phyloP scores from a whole-genome alignment of 2,329 filamentous ascomycete genomes.

The Byssochlamys sp. region DNA sequence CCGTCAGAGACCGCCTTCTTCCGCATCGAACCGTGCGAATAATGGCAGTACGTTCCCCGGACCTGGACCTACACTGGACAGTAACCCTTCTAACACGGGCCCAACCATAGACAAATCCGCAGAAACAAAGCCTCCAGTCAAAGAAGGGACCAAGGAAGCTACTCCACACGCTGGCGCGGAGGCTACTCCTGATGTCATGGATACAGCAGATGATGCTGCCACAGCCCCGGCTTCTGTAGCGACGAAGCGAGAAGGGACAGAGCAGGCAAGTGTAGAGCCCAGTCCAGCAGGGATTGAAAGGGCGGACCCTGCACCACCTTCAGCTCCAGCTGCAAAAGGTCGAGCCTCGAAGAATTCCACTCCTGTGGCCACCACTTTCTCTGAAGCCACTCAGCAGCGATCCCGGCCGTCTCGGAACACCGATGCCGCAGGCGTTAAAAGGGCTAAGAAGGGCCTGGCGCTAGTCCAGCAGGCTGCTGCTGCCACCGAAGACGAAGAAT shows the following conservation, averaged over 20 bases:
- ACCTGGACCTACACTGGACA: constrained; percentile 20
- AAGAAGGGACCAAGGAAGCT: constrained; percentile 31
- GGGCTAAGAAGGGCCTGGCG: constrained; percentile 25
- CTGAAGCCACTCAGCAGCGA: constrained; percentile 23
- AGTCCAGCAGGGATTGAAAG: constrained; percentile 23
- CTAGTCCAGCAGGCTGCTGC: constrained; percentile 16
- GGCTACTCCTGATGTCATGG: constrained; percentile 10
- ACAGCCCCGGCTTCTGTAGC: constrained; percentile 11
- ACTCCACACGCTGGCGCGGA: constrained; percentile 27
- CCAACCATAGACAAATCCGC: constrained; percentile 22
- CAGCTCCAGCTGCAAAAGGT: constrained; percentile 17
- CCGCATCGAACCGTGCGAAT: constrained; percentile 49
- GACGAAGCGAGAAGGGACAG: constrained; percentile 28
- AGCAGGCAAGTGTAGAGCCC: constrained; percentile 21
- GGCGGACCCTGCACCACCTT: constrained; percentile 6
- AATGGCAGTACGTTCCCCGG: constrained; percentile 41
- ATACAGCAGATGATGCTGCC: constrained; percentile 2
- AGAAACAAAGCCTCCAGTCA: constrained; percentile 48
- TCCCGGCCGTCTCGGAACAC: constrained; percentile 27
- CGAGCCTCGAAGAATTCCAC: constrained; percentile 34
- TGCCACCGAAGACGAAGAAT: constrained; percentile 35
- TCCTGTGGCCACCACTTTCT: constrained; percentile 27
- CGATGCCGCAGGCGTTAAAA: constrained; percentile 24
- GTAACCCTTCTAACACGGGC: constrained; percentile 14
- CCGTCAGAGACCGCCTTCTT: constrained; percentile 50